Percentiles rank a stretch among this genome's conserved stretches.
phyloP scores from a whole-genome alignment of 1,139 yeast genomes.

The Starmera stellimalicola region DNA sequence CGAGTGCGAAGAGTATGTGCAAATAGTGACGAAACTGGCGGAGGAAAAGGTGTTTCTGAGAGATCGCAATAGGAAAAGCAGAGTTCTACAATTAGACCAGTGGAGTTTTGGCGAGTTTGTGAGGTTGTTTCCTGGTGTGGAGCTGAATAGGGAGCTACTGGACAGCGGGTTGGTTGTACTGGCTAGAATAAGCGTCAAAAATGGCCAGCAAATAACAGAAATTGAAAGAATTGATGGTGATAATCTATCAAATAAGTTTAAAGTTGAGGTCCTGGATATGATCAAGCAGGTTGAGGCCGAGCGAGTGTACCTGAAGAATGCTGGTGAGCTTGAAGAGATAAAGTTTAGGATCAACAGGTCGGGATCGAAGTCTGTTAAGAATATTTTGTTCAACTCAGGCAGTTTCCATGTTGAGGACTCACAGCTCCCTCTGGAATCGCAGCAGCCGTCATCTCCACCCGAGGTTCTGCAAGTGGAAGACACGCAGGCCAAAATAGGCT shows the following conservation, averaged over 20 bases:
- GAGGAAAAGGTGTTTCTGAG: no score
- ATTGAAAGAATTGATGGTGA: background rate
- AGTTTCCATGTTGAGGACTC: background rate
- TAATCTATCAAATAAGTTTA: background rate
- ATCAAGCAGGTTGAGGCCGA: background rate
- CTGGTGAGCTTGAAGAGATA: background rate
- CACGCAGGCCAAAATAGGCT: background rate
- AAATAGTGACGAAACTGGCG: no score
- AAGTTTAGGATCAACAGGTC: background rate
- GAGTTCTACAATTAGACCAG: no score
- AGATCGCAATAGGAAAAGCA: no score
- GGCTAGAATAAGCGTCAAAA: background rate
- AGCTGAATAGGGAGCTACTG: background rate
- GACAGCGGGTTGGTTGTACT: background rate
- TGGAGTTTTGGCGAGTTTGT: no score
- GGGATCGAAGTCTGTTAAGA: background rate
- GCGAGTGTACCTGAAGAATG: background rate
- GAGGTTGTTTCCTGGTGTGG: background rate
- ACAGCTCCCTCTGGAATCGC: background rate
- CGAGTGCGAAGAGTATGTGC: no score
- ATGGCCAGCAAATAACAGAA: background rate
- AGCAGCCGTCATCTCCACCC: background rate
- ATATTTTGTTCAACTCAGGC: background rate
- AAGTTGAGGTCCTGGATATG: background rate
- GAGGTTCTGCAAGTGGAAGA: background rate